Evolutionary conservation across 108 stramenopile genomes (phyloP).

Genomic region (Ochromonas danica): DNA sequence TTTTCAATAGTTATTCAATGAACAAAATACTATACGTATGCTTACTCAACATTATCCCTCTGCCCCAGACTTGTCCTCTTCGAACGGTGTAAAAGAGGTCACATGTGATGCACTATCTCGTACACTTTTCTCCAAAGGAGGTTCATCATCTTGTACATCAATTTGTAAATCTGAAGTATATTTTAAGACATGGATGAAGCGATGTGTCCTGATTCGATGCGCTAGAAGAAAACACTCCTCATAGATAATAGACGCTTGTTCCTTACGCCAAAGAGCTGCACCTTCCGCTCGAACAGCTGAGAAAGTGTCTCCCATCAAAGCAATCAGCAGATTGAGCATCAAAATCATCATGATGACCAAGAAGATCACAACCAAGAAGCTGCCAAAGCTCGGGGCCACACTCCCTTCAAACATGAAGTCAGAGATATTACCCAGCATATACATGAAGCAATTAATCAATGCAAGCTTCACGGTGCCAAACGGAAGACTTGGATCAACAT

Average conservation of each 20-base stretch:
- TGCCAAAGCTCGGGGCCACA: background rate
- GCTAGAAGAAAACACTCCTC: background rate
- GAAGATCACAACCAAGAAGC: background rate
- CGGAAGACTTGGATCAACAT: background rate
- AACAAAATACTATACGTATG: no score
- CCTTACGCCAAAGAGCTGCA: slow-evolving; percentile 11
- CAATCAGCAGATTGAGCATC: slow-evolving; percentile 26
- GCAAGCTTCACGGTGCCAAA: background rate
- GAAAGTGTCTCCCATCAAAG: slow-evolving; percentile 33
- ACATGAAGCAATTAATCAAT: background rate
- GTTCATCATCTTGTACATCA: no score
- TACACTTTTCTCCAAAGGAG: no score
- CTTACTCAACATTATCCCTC: no score
- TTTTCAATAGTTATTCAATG: no score
- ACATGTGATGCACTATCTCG: no score
- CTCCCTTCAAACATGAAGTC: no score
- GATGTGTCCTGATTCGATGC: background rate
- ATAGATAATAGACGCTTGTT: slow-evolving; percentile 25
- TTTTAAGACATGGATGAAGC: background rate
- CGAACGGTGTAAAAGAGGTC: no score
- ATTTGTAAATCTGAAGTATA: background rate
- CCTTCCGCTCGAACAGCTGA: slow-evolving; percentile 15
- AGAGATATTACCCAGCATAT: slow-evolving; percentile 36
- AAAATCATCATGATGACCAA: slow-evolving; percentile 5
- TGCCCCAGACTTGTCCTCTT: no score